phyloP scores from a whole-genome alignment of 306 rosid species.

The Fragaria ananassa region DNA sequence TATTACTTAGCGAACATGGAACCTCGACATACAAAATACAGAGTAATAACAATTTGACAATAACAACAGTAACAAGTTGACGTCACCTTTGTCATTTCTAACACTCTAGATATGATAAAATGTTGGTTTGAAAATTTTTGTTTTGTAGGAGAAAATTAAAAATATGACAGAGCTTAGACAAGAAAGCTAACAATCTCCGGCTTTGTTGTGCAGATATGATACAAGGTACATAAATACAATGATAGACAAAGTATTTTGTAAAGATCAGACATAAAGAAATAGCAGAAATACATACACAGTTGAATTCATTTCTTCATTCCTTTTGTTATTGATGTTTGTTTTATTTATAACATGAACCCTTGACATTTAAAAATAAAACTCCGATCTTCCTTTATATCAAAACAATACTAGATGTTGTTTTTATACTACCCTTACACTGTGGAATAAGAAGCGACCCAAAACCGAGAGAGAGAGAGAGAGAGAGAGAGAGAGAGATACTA shows the following conservation, averaged over 20 bases:
- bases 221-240: neutral
- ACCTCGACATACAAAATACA: neutral
- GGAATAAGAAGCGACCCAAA: neutral
- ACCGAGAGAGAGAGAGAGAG: neutral
- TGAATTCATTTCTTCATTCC: neutral
- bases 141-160: neutral
- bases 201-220: neutral
- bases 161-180: neutral
- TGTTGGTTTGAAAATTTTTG: neutral
- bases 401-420: neutral
- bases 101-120: neutral
- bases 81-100: neutral
- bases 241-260: neutral
- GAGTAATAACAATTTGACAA: neutral
- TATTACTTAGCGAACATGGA: neutral
- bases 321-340: neutral
- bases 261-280: neutral
- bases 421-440: neutral
- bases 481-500: constrained; percentile 30
- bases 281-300: neutral
- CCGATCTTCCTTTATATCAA: neutral
- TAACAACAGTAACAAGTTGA: neutral
- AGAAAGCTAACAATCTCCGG: neutral
- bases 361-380: neutral
- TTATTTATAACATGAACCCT: neutral